Conservation (phyloP, 2,329 filamentous ascomycete genomes). For the Elsinoe batatas region DNA sequence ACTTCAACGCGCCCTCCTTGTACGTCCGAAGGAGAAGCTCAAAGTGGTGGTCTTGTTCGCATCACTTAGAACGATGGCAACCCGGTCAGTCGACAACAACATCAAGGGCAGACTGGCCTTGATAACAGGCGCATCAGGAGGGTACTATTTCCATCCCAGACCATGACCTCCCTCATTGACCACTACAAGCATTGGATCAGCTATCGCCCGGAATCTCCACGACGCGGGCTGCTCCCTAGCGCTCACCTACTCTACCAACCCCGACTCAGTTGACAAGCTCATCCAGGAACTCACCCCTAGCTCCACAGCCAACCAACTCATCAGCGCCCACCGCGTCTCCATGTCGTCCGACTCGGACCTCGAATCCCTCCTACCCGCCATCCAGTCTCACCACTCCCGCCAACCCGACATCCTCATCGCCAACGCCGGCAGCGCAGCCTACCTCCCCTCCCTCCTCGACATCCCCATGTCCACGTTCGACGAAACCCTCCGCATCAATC, state of each 20-base stretch:
- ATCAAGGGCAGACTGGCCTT: slow-evolving; percentile 46
- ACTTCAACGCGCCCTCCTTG: too few species aligned
- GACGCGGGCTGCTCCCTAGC: slow-evolving; percentile 45
- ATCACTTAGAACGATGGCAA: background rate
- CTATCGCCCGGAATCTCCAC: slow-evolving; percentile 48
- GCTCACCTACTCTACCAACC: slow-evolving; percentile 47
- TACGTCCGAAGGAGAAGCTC: too few species aligned
- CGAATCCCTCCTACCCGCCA: slow-evolving; percentile 44
- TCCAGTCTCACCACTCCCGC: slow-evolving; percentile 44
- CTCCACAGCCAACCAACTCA: slow-evolving; percentile 13
- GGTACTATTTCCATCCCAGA: slow-evolving; percentile 30
- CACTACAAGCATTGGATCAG: slow-evolving; percentile 46
- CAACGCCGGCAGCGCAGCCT: slow-evolving; percentile 39
- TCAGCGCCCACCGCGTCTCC: slow-evolving; percentile 50
- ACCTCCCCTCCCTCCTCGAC: slow-evolving; percentile 22
- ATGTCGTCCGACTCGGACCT: slow-evolving; percentile 46
- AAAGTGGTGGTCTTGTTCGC: background rate
- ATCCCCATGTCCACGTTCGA: slow-evolving; percentile 30
- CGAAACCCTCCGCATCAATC: slow-evolving; percentile 30
- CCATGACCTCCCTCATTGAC: background rate
- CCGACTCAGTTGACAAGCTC: slow-evolving; percentile 23
- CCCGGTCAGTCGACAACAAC: slow-evolving; percentile 23
- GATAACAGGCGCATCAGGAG: slow-evolving; percentile 52
- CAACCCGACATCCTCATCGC: slow-evolving; percentile 54
- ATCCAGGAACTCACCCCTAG: slow-evolving; percentile 23